Evolutionary conservation across 2,329 filamentous ascomycete genomes (phyloP).

Genomic region (Cercospora janseana): DNA sequence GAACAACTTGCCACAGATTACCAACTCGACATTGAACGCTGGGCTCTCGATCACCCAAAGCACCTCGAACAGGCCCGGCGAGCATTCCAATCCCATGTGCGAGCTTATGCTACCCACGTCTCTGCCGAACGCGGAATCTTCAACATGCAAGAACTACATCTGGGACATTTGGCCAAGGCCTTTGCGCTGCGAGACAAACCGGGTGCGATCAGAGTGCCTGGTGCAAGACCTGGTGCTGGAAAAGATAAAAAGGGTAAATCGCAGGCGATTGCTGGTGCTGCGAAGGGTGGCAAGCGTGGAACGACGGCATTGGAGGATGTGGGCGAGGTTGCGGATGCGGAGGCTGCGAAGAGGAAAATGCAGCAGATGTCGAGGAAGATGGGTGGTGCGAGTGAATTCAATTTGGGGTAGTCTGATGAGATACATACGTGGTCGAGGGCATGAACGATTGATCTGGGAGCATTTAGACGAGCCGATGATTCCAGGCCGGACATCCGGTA

Average conservation of each 20-base stretch:
- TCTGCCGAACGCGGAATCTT: conserved; percentile 82
- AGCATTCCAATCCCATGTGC: conserved; percentile 86
- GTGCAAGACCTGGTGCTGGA: conserved; percentile 50
- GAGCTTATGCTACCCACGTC: conserved; percentile 92
- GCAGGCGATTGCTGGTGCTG: conserved; percentile 35
- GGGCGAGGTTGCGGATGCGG: conserved; percentile 38
- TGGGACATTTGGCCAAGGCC: conserved; percentile 91
- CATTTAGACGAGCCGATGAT: too few species aligned
- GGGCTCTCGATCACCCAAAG: conserved; percentile 62
- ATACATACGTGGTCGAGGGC: too few species aligned
- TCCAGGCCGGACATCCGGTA: too few species aligned
- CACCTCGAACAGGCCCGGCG: conserved; percentile 77
- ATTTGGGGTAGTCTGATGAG: too few species aligned
- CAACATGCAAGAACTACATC: conserved; percentile 84
- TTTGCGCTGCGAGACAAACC: conserved; percentile 89
- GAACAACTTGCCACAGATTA: conserved; percentile 65
- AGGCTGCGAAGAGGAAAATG: conserved; percentile 52
- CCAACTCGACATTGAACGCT: conserved; percentile 65
- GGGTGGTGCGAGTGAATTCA: conserved; percentile 56
- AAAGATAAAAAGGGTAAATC: conserved; percentile 46
- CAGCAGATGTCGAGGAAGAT: conserved; percentile 51
- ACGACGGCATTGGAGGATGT: conserved; percentile 36
- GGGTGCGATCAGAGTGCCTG: conserved; percentile 65
- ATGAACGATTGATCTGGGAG: too few species aligned
- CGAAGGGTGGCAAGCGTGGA: conserved; percentile 37